Percentiles rank a stretch among this genome's conserved stretches.
These are phyloP conservation scores for Davidsoniella australis DNA, from an alignment of 2,329 filamentous ascomycete species.

Conservation along the genomic window DNA sequence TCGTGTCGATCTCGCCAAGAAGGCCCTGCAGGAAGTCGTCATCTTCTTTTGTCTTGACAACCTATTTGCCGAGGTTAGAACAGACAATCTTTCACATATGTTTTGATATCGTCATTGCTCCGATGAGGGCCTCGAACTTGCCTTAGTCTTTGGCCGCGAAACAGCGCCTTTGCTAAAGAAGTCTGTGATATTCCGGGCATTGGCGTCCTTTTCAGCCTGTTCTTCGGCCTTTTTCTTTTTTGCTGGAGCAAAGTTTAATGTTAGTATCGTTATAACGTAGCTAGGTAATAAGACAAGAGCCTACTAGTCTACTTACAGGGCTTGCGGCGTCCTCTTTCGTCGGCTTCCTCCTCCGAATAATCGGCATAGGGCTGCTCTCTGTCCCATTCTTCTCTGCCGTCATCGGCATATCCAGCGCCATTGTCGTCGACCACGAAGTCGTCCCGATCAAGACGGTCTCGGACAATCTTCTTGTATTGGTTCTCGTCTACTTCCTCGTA, in stretches of 20 bases:
- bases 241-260: conserved; percentile 36
- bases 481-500: conserved; percentile 97
- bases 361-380: conserved; percentile 49
- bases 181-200: conserved; percentile 81
- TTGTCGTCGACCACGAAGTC: conserved; percentile 99
- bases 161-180: conserved; percentile 71
- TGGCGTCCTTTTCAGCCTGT: conserved; percentile 66
- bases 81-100: conserved; percentile 13
- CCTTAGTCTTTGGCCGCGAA: conserved; percentile 64
- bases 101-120: background rate
- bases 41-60: conserved; percentile 67
- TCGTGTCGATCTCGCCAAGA: conserved; percentile 74
- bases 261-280: background rate
- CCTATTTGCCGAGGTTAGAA: conserved; percentile 26
- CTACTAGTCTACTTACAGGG: conserved; percentile 23
- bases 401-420: conserved; percentile 89
- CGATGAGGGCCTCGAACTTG: conserved; percentile 21
- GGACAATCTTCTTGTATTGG: conserved; percentile 90
- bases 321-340: conserved; percentile 29
- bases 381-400: conserved; percentile 90
- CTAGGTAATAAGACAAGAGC: background rate
- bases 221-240: conserved; percentile 85
- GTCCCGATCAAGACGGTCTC: conserved; percentile 74
- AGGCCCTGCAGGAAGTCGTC: conserved; percentile 73
- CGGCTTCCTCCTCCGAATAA: conserved; percentile 46